These are phyloP conservation scores for Nakataea oryzae DNA, from an alignment of 2,329 filamentous ascomycete genomes.

Conservation along the genomic window DNA sequence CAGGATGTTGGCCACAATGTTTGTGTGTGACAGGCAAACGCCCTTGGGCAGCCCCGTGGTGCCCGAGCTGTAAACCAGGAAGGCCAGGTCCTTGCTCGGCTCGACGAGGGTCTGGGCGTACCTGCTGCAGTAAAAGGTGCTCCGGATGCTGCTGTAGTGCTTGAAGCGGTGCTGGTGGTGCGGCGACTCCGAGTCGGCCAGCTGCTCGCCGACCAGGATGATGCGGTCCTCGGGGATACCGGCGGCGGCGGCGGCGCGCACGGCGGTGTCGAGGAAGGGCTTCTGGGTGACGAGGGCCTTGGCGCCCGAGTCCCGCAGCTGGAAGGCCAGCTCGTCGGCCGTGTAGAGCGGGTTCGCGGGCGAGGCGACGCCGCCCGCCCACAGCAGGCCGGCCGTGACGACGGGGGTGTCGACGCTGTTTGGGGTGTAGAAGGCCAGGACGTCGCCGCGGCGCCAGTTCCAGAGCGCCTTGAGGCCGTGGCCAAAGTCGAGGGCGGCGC, in stretches of 20 bases:
- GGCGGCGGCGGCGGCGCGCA: slow-evolving; percentile 56
- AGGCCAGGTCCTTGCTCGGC: slow-evolving; percentile 64
- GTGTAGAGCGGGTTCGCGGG: slow-evolving; percentile 87
- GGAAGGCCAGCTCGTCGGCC: slow-evolving; percentile 70
- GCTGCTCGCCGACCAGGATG: slow-evolving; percentile 61
- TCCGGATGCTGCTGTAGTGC: slow-evolving; percentile 64
- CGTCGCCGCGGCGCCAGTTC: slow-evolving; percentile 75
- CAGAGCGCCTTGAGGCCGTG: slow-evolving; percentile 64
- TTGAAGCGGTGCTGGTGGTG: slow-evolving; percentile 46
- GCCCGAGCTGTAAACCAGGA: slow-evolving; percentile 80
- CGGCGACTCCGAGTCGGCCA: background rate
- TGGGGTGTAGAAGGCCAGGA: slow-evolving; percentile 71
- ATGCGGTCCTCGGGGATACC: slow-evolving; percentile 65
- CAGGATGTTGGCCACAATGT: slow-evolving; percentile 66
- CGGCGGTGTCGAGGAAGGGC: slow-evolving; percentile 52
- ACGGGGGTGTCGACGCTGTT: slow-evolving; percentile 78
- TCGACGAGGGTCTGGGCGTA: slow-evolving; percentile 49
- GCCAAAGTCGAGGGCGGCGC: slow-evolving; percentile 63
- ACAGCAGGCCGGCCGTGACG: slow-evolving; percentile 67
- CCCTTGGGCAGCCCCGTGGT: slow-evolving; percentile 90
- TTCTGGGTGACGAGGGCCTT: slow-evolving; percentile 67
- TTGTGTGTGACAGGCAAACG: slow-evolving; percentile 74
- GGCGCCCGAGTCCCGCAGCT: slow-evolving; percentile 69
- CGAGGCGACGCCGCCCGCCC: slow-evolving; percentile 74
- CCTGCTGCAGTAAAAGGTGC: slow-evolving; percentile 47